phyloP scores from a whole-genome alignment of 805 yeast species.

The Clavispora carvajalis region DNA sequence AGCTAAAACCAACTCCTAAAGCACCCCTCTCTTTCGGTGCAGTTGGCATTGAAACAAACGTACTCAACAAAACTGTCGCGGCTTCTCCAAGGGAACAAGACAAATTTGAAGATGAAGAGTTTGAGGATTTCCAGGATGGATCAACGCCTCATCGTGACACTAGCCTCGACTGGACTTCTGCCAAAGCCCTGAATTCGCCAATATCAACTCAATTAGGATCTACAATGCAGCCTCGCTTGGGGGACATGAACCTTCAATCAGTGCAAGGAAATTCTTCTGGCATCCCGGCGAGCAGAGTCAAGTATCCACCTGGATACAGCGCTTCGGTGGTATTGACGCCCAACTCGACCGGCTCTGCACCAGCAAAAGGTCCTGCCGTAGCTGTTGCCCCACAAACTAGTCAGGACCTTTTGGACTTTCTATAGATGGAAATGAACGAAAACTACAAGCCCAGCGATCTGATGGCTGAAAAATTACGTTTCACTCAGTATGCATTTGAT shows the following conservation, averaged over 20 bases:
- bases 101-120: conserved; percentile 12
- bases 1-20: conserved; percentile 3
- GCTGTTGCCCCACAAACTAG: conserved; percentile 1
- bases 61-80: conserved; percentile 17
- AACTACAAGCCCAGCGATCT: no score
- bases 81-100: conserved; percentile 3
- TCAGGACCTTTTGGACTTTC: conserved; percentile 13
- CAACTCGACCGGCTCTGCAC: conserved; percentile 8
- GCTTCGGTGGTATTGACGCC: conserved; percentile 25
- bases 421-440: no score
- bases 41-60: conserved; percentile 7
- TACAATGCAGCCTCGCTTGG: not conserved
- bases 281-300: not conserved
- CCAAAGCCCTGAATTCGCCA: not conserved
- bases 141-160: not conserved
- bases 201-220: not conserved
- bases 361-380: no score
- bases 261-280: conserved; percentile 14
- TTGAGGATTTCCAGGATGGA: conserved; percentile 23
- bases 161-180: conserved; percentile 15
- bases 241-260: not conserved
- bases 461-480: no score
- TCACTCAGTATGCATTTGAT: not conserved
- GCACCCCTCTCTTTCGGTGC: conserved; percentile 22
- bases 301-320: conserved; percentile 31